Conservation (phyloP, 495 filamentous ascomycete species). For the Ascobolus immersus region DNA sequence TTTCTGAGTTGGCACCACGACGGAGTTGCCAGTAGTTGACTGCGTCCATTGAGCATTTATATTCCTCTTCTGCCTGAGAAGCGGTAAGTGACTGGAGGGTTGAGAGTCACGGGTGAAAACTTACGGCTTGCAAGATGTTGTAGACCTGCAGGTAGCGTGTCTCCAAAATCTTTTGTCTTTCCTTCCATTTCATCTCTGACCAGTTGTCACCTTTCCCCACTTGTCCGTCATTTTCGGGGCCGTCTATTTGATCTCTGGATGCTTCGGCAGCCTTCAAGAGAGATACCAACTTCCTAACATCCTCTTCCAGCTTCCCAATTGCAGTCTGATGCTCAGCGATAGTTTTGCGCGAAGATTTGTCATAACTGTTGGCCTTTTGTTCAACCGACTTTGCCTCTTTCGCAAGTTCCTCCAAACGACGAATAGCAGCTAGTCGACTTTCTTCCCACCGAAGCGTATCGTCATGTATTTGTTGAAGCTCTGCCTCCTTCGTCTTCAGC, state of each 20-base stretch:
- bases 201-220: conserved; percentile 31
- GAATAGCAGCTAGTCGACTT: conserved; percentile 14
- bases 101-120: not conserved
- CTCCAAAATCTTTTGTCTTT: conserved; percentile 22
- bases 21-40: conserved; percentile 10
- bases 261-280: conserved; percentile 10
- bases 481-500: conserved; percentile 46
- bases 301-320: conserved; percentile 21
- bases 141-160: conserved; percentile 22
- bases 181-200: conserved; percentile 25
- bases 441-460: conserved; percentile 31
- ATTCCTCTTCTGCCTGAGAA: conserved; percentile 13
- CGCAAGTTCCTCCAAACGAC: conserved; percentile 22
- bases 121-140: conserved; percentile 14
- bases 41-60: conserved; percentile 10
- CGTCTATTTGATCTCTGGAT: conserved; percentile 12
- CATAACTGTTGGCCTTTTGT: conserved; percentile 9
- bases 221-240: no score
- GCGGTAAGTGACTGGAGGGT: conserved; percentile 3
- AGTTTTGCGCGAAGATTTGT: conserved; percentile 12
- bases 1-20: conserved; percentile 10
- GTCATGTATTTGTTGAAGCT: conserved; percentile 29
- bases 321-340: conserved; percentile 12
- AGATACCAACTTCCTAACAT: conserved; percentile 12
- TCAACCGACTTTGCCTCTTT: conserved; percentile 20